A percentile compares a stretch with the other conserved stretches of the same genome.
phyloP scores from a whole-genome alignment of 2,329 filamentous ascomycete genomes.

The Pseudocercospora crystallina region DNA sequence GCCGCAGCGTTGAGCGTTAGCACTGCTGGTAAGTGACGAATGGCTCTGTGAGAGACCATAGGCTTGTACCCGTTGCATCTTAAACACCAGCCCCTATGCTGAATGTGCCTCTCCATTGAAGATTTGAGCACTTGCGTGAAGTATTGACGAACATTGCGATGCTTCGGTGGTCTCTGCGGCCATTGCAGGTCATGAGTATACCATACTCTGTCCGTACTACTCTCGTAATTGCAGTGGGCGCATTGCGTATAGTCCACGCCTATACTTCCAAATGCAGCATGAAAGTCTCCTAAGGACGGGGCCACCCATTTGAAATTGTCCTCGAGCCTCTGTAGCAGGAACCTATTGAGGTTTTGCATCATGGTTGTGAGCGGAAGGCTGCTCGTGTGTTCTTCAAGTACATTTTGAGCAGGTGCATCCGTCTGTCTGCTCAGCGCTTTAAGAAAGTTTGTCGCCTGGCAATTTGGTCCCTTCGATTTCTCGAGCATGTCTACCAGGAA shows the following conservation, averaged over 20 bases:
- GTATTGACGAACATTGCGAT: slow-evolving; percentile 31
- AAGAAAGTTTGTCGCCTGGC: slow-evolving; percentile 91
- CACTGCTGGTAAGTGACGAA: slow-evolving; percentile 79
- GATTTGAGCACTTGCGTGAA: slow-evolving; percentile 93
- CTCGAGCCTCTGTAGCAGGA: slow-evolving; percentile 74
- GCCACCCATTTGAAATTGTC: slow-evolving; percentile 60
- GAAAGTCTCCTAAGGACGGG: slow-evolving; percentile 61
- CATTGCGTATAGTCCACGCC: slow-evolving; percentile 76
- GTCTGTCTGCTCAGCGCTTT: slow-evolving; percentile 84
- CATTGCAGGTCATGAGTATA: slow-evolving; percentile 52
- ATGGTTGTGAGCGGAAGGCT: slow-evolving; percentile 73
- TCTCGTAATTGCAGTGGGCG: slow-evolving; percentile 83
- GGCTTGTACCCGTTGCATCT: slow-evolving; percentile 89
- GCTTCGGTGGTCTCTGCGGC: slow-evolving; percentile 41
- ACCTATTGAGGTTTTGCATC: slow-evolving; percentile 82
- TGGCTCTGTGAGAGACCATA: slow-evolving; percentile 78
- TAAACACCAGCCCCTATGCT: slow-evolving; percentile 89
- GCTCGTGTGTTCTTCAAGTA: slow-evolving; percentile 80
- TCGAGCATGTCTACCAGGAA: slow-evolving; percentile 98
- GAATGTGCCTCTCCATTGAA: slow-evolving; percentile 85
- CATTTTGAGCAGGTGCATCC: slow-evolving; percentile 71
- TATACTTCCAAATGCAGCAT: slow-evolving; percentile 70
- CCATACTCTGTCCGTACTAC: slow-evolving; percentile 72
- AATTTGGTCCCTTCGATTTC: slow-evolving; percentile 90
- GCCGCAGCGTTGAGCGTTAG: slow-evolving; percentile 81